Evolutionary conservation across 176 grass and related monocot genomes (phyloP).

Genomic region (Hordeum marinum): DNA sequence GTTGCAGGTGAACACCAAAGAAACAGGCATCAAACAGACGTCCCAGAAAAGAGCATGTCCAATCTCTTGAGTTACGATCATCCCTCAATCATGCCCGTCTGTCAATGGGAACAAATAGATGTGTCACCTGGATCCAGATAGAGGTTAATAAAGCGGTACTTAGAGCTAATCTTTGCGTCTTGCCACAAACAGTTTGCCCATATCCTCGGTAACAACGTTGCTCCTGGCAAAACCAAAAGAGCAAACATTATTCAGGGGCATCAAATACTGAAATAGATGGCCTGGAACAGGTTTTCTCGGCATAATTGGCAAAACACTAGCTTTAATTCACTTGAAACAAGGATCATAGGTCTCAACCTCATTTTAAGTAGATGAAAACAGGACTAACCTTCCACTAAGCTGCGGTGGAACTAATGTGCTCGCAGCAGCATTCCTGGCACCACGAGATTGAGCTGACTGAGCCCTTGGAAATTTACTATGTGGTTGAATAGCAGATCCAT

Average conservation of each 20-base stretch:
- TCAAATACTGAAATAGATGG: background rate
- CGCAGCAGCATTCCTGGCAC: slow-evolving; percentile 28
- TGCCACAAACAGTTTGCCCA: slow-evolving; percentile 77
- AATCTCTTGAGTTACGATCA: no score
- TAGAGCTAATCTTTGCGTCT: slow-evolving; percentile 42
- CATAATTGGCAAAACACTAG: background rate
- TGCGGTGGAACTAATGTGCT: slow-evolving; percentile 69
- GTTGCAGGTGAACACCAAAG: background rate
- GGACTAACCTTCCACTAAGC: slow-evolving; percentile 70
- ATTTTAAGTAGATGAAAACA: no score
- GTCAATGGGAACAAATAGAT: background rate
- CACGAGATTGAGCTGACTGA: slow-evolving; percentile 36
- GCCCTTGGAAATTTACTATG: slow-evolving; percentile 62
- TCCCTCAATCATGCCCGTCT: background rate
- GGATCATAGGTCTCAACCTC: fast-evolving
- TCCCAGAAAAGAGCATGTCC: background rate
- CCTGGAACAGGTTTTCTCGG: background rate
- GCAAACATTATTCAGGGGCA: background rate
- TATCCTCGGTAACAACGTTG: slow-evolving; percentile 96
- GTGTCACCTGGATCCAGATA: background rate
- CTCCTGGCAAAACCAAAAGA: slow-evolving; percentile 51
- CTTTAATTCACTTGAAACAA: background rate
- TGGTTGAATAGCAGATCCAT: slow-evolving; percentile 47
- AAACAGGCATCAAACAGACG: background rate
- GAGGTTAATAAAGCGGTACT: background rate